Percentiles rank a stretch among this genome's conserved stretches.
These are phyloP conservation scores for Salisapilia sapeloensis DNA, from an alignment of 352 stramenopile species.

Conservation along the genomic window DNA sequence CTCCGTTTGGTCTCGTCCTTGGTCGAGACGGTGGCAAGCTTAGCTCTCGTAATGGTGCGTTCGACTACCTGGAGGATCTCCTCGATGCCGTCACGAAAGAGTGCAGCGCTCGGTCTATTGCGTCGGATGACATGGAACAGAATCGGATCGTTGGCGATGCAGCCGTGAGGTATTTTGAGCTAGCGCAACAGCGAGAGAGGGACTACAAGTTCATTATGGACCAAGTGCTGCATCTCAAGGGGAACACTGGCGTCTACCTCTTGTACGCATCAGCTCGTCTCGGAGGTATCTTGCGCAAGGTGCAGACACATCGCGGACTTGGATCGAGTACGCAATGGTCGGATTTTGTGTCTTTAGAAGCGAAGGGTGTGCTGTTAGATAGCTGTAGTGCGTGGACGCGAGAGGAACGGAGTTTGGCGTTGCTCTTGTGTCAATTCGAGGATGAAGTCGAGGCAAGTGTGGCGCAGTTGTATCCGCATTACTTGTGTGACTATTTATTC, in stretches of 20 bases:
- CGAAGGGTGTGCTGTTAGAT: conserved; percentile 16
- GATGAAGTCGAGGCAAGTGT: conserved; percentile 42
- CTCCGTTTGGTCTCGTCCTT: conserved; percentile 64
- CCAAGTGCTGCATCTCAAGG: conserved; percentile 63
- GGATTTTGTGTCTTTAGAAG: conserved; percentile 10
- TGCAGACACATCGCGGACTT: no score
- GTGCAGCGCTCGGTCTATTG: conserved; percentile 38
- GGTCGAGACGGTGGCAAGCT: conserved; percentile 62
- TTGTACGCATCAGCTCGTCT: conserved; percentile 65
- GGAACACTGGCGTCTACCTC: conserved; percentile 73
- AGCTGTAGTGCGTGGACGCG: no score
- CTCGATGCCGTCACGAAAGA: conserved; percentile 44
- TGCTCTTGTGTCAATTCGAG: conserved; percentile 64
- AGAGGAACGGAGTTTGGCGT: conserved; percentile 41
- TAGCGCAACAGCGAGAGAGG: conserved; percentile 63
- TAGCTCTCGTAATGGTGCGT: conserved; percentile 64
- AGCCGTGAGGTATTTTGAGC: conserved; percentile 69
- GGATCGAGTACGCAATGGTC: conserved; percentile 8
- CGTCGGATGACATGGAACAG: conserved; percentile 6
- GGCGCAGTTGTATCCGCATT: conserved; percentile 48
- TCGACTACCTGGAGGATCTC: conserved; percentile 61
- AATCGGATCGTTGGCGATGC: conserved; percentile 53
- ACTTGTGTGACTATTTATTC: conserved; percentile 73
- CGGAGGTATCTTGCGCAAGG: conserved; percentile 53
- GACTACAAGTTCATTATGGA: conserved; percentile 81